Evolutionary conservation across 768 basidiomycete genomes (phyloP), one percentile per base, ranked within the genome.

Genomic region (Jaapia argillacea): DNA sequence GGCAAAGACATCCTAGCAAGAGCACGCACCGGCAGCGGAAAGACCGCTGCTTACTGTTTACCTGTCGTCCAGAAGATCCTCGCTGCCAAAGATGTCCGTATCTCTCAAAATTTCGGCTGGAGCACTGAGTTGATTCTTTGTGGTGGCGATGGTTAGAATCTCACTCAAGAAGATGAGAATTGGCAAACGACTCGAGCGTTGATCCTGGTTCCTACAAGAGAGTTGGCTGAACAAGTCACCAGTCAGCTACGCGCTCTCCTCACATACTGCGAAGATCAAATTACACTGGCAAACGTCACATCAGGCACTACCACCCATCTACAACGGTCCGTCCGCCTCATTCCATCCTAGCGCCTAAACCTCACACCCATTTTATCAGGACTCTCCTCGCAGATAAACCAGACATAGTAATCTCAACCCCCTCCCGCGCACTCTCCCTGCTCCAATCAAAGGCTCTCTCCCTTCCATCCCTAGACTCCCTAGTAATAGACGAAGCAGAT

Each of bases 401-500:
- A 3, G 85, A 90, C 52, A 72, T 92, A 28, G 71, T 91, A 23
- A 70, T 91, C 40, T 77, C 81, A 2, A 92, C 88, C 0, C 88
- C 88, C 18, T 77, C 85, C 6, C 75, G 81, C 43, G 74, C 74
- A 6, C 60, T 91, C 3, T 64, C 72, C 3, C 67, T 86, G 14
- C 67, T 89, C 3, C 82, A 85, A 51, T 72, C 81, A 12, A 85
- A 86, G 63, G 67, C 78, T 0, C 66, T 98, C 5, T 72, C 69
- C 2, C 63, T 92, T 0, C 54, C 72, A 10, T 69, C 74, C 1
- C 64, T 98, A 24, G 85, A 90, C 37, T 85, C 86, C 4, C 76
- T 99, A 14, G 85, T 94, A 23, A 93, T 99, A 45, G 96, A 99
- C 58, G 96, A 99, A 64, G 96, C 96, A 20, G 96, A 98, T 58